Conservation (phyloP, 2,329 filamentous ascomycete genomes). For the Cordyceps farinosa region DNA sequence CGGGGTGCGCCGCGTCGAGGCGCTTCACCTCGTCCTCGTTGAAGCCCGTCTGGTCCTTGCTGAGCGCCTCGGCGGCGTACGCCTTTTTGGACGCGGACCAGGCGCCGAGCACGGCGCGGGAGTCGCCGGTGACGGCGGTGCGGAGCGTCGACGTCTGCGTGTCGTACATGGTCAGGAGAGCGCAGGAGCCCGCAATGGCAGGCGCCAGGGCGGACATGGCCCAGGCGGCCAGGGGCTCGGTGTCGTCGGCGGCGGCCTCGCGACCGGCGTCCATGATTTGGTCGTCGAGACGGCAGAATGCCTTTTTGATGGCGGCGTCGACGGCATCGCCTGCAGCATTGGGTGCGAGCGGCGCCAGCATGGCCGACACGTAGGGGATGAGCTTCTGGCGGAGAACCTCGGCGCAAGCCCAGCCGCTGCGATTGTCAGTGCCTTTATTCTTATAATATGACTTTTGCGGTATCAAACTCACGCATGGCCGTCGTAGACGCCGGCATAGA, state of each 20-base stretch:
- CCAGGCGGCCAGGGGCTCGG: constrained; percentile 28
- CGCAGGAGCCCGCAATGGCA: constrained; percentile 54
- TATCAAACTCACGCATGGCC: constrained; percentile 43
- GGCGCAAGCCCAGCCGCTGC: constrained; percentile 41
- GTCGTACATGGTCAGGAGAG: constrained; percentile 61
- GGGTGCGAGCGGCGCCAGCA: constrained; percentile 30
- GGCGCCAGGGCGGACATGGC: constrained; percentile 33
- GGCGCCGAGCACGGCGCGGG: constrained; percentile 59
- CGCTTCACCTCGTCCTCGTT: constrained; percentile 56
- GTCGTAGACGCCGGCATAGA: constrained; percentile 43
- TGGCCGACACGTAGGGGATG: constrained; percentile 39
- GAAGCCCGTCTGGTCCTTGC: constrained; percentile 63
- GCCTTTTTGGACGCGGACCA: constrained; percentile 37
- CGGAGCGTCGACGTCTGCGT: constrained; percentile 48
- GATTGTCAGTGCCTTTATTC: constrained; percentile 9
- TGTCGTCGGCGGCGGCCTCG: constrained; percentile 28
- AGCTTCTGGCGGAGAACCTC: constrained; percentile 38
- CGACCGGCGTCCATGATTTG: constrained; percentile 45
- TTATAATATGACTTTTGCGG: not conserved
- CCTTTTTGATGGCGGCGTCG: constrained; percentile 52
- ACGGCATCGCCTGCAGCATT: constrained; percentile 43
- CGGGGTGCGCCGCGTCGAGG: constrained; percentile 56
- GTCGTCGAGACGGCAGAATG: constrained; percentile 56
- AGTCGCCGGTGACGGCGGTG: constrained; percentile 66
- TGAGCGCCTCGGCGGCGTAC: constrained; percentile 54